Base-by-base conservation (phyloP, 805 yeast genomes). In the Candida nitratophila region DNA sequence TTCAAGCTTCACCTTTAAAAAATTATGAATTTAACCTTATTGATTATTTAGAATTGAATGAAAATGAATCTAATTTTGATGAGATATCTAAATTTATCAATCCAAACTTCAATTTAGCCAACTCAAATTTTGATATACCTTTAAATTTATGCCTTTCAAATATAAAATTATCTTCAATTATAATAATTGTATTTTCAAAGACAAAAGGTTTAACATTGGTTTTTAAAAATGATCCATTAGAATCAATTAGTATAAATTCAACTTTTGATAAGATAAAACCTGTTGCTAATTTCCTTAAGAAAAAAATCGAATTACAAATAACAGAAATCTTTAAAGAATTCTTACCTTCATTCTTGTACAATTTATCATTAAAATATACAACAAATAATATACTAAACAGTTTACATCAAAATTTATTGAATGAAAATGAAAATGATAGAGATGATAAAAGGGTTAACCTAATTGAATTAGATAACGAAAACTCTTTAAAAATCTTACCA, bases 201-300 rank as follows among this genome's bases (percentile, higher is more conserved):
- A 72, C 84, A 3, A 86, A 86, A 56, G 96, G 96, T 1, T 71
- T 88, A 45, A 88, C 96, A 0, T 67, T 88, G 35, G 96, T 88
- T 27, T 88, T 88, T 65, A 76, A 90, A 53, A 88, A 88, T 61
- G 96, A 88, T 61, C 96, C 96, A 0, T 69, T 88, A 44, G 95
- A 87, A 52, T 76, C 81, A 19, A 87, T 88, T 49, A 81, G 79
- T 53, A 95, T 88, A 14, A 78, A 81, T 49, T 85, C 95, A 5
- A 83, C 95, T n/a, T 88, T 88, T 62, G 95, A 88, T 64, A 77
- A 81, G 35, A 83, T 88, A 37, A 84, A 83, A 41, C 89, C 89
- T 1, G 77, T 88, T 53, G 93, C 95, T n/a, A 75, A 79, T 46
- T 85, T 86, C 52, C 64, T 88, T 48, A 96, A 88, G 57, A 75